Evolutionary conservation across 345 rosid genomes (phyloP), one percentile per base, ranked within the genome.

Genomic region (Citrus inodora): DNA sequence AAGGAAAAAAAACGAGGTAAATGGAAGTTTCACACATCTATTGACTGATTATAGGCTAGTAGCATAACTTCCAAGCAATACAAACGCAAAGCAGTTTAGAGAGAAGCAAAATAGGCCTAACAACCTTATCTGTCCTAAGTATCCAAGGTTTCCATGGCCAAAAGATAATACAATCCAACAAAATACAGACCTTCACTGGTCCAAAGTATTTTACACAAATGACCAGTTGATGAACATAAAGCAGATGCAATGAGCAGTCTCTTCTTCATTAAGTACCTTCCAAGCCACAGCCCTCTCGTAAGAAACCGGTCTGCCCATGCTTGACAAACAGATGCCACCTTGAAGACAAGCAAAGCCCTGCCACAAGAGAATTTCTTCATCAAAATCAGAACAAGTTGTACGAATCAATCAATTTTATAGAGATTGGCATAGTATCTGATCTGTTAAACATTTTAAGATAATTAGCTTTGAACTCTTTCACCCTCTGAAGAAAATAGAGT

Each of bases 281-380:
- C 98, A 96, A 32, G 99, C 97, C 82, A 96, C 98, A 24, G 98
- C 99, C 80, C 97, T 89, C 82, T 94, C 99, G 1, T 90, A 96
- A 1, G 98, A 96, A 65, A 94, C 97, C 0, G 99, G 99, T 74
- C 99, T 88, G 30, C 98, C 97, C 99, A 96, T 96, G 93, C 98
- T 96, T 27, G 99, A 96, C 78, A 96, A 85, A 63, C 99, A 96
- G 75, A 96, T 92, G 28, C 99, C 98, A 0, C 97, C 94, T 85
- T 90, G 97, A 61, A 96, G 95, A 78, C 95, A 92, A 22, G 93
- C 89, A 42, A 91, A 96, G 13, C 99, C 99, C 99, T 96, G 16
- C 21, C 81, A 82, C 37, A 0, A 63, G 42, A 74, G 25, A 51
- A 67, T 38, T 30, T 27, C 69, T 14, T 51, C 51, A 2, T 24